Conservation (phyloP, 1,284 basidiomycete genomes). For the Austroboletus niveus region DNA sequence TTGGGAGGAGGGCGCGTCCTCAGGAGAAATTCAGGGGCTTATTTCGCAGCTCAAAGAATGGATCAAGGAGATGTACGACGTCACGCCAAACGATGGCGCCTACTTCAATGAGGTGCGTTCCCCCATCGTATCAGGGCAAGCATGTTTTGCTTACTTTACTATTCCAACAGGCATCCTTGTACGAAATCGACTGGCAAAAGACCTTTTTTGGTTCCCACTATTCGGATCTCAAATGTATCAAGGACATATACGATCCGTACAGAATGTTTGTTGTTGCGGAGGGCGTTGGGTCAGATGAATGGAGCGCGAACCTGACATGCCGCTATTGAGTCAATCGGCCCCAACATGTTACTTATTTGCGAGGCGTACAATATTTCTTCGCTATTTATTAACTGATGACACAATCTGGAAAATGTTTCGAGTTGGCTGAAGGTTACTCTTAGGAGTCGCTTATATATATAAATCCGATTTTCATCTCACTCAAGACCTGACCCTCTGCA, state of each 20-base stretch:
- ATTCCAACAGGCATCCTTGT: slow-evolving; percentile 36
- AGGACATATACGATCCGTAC: slow-evolving; percentile 42
- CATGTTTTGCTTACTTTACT: no score
- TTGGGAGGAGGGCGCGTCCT: slow-evolving; percentile 37
- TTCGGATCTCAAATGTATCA: slow-evolving; percentile 37
- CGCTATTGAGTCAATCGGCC: slow-evolving; percentile 1
- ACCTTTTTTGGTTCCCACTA: slow-evolving; percentile 47
- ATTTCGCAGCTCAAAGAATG: slow-evolving; percentile 28
- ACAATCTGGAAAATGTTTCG: no score
- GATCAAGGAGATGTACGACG: slow-evolving; percentile 22
- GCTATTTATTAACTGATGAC: no score
- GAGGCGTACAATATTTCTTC: no score
- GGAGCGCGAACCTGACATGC: slow-evolving; percentile 29
- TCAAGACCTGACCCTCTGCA: no score
- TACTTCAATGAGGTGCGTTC: slow-evolving; percentile 45
- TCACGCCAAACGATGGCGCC: slow-evolving; percentile 34
- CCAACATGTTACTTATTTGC: no score
- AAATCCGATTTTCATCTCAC: no score
- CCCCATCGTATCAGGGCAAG: no score
- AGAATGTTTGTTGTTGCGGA: slow-evolving; percentile 44
- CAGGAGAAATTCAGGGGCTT: slow-evolving; percentile 26
- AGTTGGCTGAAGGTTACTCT: no score
- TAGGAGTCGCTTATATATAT: no score
- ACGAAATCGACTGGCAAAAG: slow-evolving; percentile 36
- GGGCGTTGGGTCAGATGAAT: slow-evolving; percentile 45